Evolutionary conservation across 257 asterid genomes (phyloP), one percentile per base, ranked within the genome.

Genomic region (Solanum paucissectum): DNA sequence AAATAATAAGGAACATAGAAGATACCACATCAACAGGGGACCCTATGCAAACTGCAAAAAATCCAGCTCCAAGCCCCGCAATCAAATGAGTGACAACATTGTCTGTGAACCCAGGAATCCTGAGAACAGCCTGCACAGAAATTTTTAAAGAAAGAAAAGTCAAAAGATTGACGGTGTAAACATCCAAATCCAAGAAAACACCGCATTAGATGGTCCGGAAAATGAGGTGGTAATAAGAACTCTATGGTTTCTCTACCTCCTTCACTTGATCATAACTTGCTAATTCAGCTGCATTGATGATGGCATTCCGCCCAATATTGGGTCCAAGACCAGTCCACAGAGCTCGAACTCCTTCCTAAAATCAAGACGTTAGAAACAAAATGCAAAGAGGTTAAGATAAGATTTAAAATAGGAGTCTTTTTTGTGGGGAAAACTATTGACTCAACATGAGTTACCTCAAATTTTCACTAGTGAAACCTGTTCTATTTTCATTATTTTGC

Each of bases 211-310:
- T 6, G 21, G 79, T 52, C 40, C 82, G 40, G 52, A 86, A 33
- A 83, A 66, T 60, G 79, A 86, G 85, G 66, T 34, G 46, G 46
- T 62, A 85, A 33, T 23, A 83, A 71, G 46, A 9, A 46, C 18
- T 12, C 11, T 21, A 74, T 75, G 46, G 75, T 49, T 85, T 84
- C n/a, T 36, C 14, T 86, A 95, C 98, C 98, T 97, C 93, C 93
- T 96, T 97, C 94, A 97, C 99, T 95, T 97, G 98, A 91, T 96
- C 99, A 90, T 97, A 96, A 89, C 99, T 97, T 73, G 99, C 99
- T 86, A 97, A 90, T 89, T 97, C 99, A 87, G 99, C 99, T 55
- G 99, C 99, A 90, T 97, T 97, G 89, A 97, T 96, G 88, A 97
- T 96, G 66, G 99, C 99, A 93, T 97, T 97, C 83, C 99, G 98